These are phyloP conservation scores for Papiliotrema fonsecae DNA, from an alignment of 1,284 basidiomycete genomes.

Conservation along the genomic window DNA sequence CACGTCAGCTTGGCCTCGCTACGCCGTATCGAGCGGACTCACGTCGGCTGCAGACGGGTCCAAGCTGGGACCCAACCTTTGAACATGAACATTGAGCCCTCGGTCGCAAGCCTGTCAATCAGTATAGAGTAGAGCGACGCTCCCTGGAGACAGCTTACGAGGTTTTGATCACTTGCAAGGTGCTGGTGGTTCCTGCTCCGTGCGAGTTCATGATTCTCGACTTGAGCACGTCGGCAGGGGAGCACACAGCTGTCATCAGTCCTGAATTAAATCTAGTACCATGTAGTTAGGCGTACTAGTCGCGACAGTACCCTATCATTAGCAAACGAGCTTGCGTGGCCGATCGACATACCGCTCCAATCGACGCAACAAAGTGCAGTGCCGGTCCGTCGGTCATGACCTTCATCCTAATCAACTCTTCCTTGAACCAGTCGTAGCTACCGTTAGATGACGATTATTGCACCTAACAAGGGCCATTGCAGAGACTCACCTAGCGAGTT, in stretches of 20 bases:
- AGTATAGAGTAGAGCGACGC: neutral
- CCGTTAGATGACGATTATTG: too few species aligned
- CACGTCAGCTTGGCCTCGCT: neutral
- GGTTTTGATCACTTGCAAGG: slow-evolving; percentile 62
- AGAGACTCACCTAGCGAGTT: slow-evolving; percentile 70
- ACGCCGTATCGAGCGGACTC: too few species aligned
- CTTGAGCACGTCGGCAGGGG: slow-evolving; percentile 87
- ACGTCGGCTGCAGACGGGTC: slow-evolving; percentile 77
- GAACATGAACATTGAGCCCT: slow-evolving; percentile 88
- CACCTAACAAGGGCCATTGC: too few species aligned
- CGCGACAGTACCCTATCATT: slow-evolving; percentile 71
- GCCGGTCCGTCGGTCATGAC: slow-evolving; percentile 74
- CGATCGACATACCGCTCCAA: slow-evolving; percentile 63
- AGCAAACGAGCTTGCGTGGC: neutral
- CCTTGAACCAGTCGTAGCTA: slow-evolving; percentile 88
- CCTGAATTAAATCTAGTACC: slow-evolving; percentile 5
- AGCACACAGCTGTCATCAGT: slow-evolving; percentile 61
- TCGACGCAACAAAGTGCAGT: slow-evolving; percentile 77
- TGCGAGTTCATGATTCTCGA: slow-evolving; percentile 81
- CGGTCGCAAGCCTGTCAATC: slow-evolving; percentile 54
- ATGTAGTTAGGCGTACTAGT: slow-evolving; percentile 52
- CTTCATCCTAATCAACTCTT: slow-evolving; percentile 62
- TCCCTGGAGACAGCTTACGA: slow-evolving; percentile 49
- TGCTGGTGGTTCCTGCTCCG: slow-evolving; percentile 70
- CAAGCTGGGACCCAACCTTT: slow-evolving; percentile 67